Evolutionary conservation across 805 yeast genomes (phyloP), one percentile per base, ranked within the genome.

Genomic region (Ogataea glucozyma): DNA sequence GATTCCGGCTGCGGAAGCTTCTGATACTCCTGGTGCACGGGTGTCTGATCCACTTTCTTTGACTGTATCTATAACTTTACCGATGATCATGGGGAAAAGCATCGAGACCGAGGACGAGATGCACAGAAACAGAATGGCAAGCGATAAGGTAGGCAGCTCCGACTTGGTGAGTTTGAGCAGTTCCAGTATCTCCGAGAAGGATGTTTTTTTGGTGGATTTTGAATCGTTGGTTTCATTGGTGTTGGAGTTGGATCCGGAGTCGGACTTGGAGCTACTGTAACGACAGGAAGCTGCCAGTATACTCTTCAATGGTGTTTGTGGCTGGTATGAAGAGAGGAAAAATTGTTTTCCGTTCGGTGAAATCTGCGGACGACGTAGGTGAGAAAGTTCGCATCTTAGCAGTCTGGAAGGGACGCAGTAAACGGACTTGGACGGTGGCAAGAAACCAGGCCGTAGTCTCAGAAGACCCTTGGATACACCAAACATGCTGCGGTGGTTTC

Each of bases 21-120:
- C 26, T 4, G 49, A 44, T 9, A 53, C 57, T 8, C 49, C 53
- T 11, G 36, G 35, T 20, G 33, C 12, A 1, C 59, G 64, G 4
- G 57, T 38, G 20, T 35, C 50, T 9, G 44, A 48, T 14, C 41
- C 59, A 26, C 52, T 52, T 31, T 63, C 66, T 39, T 67, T 75
- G 4, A 85, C 81, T 2, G 82, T 75, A 61, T 90, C 98, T 16
- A 91, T 75, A 37, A 90, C 81, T 56, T 85, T 85, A 23, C 98
- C 98, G 43, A 91, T 85, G 18, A 88, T 72, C 33, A 83, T 69
- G 6, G 98, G 98, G 31, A 91, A 70, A 10, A 83, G 65, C 87
- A 91, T 84, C 20, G 89, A 76, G 4, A 88, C 84, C 1, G 88
- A 78, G 2, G 96, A 85, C 0, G 96, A 80, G 4, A 83, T 57